Conservation (phyloP, 306 rosid genomes). For the Nissolia schottii region DNA sequence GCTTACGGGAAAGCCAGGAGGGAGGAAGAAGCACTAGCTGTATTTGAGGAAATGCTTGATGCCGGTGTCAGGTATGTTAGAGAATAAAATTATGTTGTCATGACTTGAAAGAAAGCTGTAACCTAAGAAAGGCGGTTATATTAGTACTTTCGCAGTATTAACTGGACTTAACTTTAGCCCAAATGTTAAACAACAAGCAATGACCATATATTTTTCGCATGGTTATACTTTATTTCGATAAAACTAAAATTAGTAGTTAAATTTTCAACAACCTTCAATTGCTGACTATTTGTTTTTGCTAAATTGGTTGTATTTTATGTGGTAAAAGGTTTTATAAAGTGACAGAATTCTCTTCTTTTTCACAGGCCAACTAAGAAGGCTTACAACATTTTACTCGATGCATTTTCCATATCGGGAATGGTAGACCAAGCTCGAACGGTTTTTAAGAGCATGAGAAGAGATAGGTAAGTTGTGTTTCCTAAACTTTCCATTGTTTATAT, state of each 20-base stretch:
- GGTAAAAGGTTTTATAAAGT: neutral
- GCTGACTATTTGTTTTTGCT: neutral
- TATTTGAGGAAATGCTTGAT: slow-evolving; percentile 96
- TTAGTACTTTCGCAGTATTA: too few species aligned
- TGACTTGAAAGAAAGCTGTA: neutral
- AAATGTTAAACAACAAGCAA: too few species aligned
- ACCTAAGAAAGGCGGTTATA: neutral
- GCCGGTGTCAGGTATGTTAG: slow-evolving; percentile 83
- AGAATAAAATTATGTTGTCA: neutral
- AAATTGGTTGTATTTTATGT: neutral
- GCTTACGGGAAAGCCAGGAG: slow-evolving; percentile 97
- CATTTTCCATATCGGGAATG: slow-evolving; percentile 96
- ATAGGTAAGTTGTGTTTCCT: slow-evolving; percentile 52
- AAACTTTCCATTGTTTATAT: neutral
- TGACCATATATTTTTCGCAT: too few species aligned
- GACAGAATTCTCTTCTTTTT: slow-evolving; percentile 9
- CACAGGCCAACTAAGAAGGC: slow-evolving; percentile 91
- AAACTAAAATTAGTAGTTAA: neutral
- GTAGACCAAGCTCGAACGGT: slow-evolving; percentile 84
- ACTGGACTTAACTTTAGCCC: neutral
- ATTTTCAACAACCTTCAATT: neutral
- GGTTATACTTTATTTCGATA: neutral
- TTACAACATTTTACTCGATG: slow-evolving; percentile 83
- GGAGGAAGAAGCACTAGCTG: slow-evolving; percentile 97
- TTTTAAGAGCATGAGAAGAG: slow-evolving; percentile 94